Evolutionary conservation across 2,329 filamentous ascomycete species (phyloP), one percentile per base, ranked within the genome.

Genomic region (Fusarium sp.): DNA sequence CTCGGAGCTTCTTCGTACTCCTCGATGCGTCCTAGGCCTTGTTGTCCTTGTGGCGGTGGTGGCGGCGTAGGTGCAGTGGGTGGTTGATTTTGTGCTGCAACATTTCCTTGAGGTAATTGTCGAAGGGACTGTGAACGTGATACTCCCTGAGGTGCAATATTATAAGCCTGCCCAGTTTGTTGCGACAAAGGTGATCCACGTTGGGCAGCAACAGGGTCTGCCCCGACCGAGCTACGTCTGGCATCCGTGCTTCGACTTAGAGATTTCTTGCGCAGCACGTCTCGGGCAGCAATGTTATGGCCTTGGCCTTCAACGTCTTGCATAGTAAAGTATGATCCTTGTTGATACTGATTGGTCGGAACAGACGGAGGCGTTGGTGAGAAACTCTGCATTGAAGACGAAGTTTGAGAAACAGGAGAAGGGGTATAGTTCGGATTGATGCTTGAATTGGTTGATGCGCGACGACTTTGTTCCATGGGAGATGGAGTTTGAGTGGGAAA

Each of bases 401-500:
- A 76, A 5, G 59, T 58, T n/a, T 75, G 64, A 10, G 78, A 79
- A 6, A 78, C 60, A 8, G 78, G 78, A 22, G 77, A 79, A 11
- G 78, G 72, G 14, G 77, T 62, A 20, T 68, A 76, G 50, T 62
- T 73, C 22, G 48, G 66, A 14, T 54, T 74, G 28, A 51, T 54
- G 36, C 28, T 62, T 13, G 74, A 81, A 22, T 76, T 79, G 50
- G 45, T 50, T 36, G 67, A 70, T 50, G 44, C 73, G 24, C 72
- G 75, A 11, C 77, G 74, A 36, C 66, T 74, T 17, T 62, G 60
- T 20, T 81, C 78, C 58, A 79, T 73, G 0, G 80, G 80, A 0
- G 80, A 81, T 3, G 79, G 80, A 2, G 78, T 81, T 48, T 80
- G 75, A 2, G 76, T 17, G 14, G 75, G 62, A 42, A 65, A 77